These are phyloP conservation scores for Hypoxylon sp. DNA, from an alignment of 2,329 filamentous ascomycete genomes.

Conservation along the genomic window DNA sequence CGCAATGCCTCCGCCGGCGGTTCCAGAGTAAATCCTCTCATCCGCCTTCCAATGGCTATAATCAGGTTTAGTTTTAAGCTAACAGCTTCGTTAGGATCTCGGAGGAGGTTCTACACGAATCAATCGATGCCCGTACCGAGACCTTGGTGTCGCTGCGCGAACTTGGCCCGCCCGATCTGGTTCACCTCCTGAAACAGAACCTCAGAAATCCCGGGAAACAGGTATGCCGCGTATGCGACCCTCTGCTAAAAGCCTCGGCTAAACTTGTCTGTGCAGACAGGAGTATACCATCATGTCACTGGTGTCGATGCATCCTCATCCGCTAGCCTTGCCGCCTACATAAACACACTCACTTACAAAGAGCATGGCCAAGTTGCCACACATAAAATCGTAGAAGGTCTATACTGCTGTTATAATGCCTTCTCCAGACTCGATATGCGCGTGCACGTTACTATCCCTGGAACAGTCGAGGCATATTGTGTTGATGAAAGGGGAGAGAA, in stretches of 20 bases:
- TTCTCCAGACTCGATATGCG: slow-evolving; percentile 99
- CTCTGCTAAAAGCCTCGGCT: neutral
- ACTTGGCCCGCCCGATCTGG: slow-evolving; percentile 94
- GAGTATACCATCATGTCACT: slow-evolving; percentile 97
- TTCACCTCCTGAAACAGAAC: slow-evolving; percentile 88
- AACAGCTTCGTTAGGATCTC: slow-evolving; percentile 75
- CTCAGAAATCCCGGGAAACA: slow-evolving; percentile 70
- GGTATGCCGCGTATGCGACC: slow-evolving; percentile 58
- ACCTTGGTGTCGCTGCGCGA: slow-evolving; percentile 88
- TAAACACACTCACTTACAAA: slow-evolving; percentile 95
- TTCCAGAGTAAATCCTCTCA: slow-evolving; percentile 52
- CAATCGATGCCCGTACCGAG: slow-evolving; percentile 93
- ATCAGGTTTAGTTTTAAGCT: slow-evolving; percentile 2
- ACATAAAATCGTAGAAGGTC: slow-evolving; percentile 91
- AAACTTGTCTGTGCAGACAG: slow-evolving; percentile 70
- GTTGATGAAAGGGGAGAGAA: slow-evolving; percentile 97
- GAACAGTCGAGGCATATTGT: slow-evolving; percentile 96
- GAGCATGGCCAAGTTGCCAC: slow-evolving; percentile 81
- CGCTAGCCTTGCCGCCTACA: slow-evolving; percentile 95
- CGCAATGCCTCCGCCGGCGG: slow-evolving; percentile 55
- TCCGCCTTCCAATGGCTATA: slow-evolving; percentile 5
- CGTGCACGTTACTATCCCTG: slow-evolving; percentile 96
- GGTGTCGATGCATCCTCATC: slow-evolving; percentile 98
- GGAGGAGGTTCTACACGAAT: slow-evolving; percentile 92
- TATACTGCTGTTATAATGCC: slow-evolving; percentile 99